Base-by-base conservation (phyloP, 768 basidiomycete genomes). In the Kondoa subrosea region DNA sequence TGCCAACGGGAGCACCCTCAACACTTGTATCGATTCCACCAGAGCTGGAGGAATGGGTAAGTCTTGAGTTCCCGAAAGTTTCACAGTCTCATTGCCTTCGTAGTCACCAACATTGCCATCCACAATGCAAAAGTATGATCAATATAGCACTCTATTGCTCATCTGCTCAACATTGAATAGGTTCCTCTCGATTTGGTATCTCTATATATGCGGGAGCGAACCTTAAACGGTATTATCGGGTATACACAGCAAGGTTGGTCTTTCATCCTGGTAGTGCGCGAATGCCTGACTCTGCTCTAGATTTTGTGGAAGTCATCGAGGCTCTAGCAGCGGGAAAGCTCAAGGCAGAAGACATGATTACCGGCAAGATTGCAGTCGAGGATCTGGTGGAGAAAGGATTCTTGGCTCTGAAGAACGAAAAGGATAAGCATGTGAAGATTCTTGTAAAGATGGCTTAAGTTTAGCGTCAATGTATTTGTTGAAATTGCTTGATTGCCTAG, bases 301-400 rank as follows among this genome's bases (percentile, higher is more conserved):
- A 78, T 2, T 80, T 80, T 71, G 66, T 76, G 0, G 81, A 81
- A 63, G 72, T 82, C 25, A 71, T 82, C 8, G 71, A 76, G 25
- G 79, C 79, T 8, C 73, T 82, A 1, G 77, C 76, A 14, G 71
- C 76, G 2, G 81, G 80, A 2, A 78, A 77, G 67, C 76, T 82
- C 15, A 60, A 77, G 1, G 68, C 81, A 14, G 79, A 79, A 64
- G 76, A 77, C 17, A 64, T 82, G 58, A 79, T 82, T 67, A 82
- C 81, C 0, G 76, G 74, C 34, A 78, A 75, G 66, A 80, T 82
- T 14, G 66, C 70, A 0, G 66, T 82, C 3, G 77, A 81, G 21
- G 79, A 81, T 67, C 73, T 81, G 15, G 78, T 82, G 1, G 77
- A 80, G 60, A 74, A 80, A 60, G 81, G 81, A 2, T 77, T 82